A percentile compares a stretch with the other conserved stretches of the same genome.
phyloP scores from a whole-genome alignment of 2,329 filamentous ascomycete genomes.

The Rosellinia necatrix region DNA sequence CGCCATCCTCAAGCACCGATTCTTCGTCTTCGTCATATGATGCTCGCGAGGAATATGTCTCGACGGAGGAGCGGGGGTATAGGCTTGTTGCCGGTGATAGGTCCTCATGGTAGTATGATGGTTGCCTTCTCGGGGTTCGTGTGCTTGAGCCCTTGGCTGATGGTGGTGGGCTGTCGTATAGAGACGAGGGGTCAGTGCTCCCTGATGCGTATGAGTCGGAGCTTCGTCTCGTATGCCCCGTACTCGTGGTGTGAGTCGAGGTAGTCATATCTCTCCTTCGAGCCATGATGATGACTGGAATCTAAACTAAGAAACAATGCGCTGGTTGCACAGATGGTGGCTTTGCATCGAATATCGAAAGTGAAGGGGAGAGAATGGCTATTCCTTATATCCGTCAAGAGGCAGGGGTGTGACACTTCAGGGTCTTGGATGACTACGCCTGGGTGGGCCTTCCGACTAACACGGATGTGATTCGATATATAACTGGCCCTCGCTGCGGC shows the following conservation, averaged over 20 bases:
- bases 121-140: slow-evolving; percentile 28
- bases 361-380: slow-evolving; percentile 18
- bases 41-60: slow-evolving; percentile 77
- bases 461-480: slow-evolving; percentile 33
- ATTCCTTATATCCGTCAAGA: slow-evolving; percentile 34
- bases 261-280: slow-evolving; percentile 41
- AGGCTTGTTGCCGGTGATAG: slow-evolving; percentile 48
- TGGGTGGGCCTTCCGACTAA: slow-evolving; percentile 32
- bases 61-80: slow-evolving; percentile 65
- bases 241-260: slow-evolving; percentile 46
- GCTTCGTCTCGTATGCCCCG: slow-evolving; percentile 48
- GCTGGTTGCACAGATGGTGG: slow-evolving; percentile 16
- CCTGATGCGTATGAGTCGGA: slow-evolving; percentile 52
- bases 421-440: slow-evolving; percentile 31
- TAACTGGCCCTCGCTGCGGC: slow-evolving; percentile 34
- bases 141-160: slow-evolving; percentile 43
- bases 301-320: slow-evolving; percentile 29
- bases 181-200: slow-evolving; percentile 54
- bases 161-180: slow-evolving; percentile 47
- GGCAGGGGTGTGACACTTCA: slow-evolving; percentile 31
- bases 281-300: slow-evolving; percentile 40
- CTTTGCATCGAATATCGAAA: slow-evolving; percentile 16
- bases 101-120: slow-evolving; percentile 39
- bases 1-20: slow-evolving; percentile 42
- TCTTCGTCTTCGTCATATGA: slow-evolving; percentile 62